Base-by-base conservation (phyloP, 2,329 filamentous ascomycete species). In the Parastagonospora avenae region DNA sequence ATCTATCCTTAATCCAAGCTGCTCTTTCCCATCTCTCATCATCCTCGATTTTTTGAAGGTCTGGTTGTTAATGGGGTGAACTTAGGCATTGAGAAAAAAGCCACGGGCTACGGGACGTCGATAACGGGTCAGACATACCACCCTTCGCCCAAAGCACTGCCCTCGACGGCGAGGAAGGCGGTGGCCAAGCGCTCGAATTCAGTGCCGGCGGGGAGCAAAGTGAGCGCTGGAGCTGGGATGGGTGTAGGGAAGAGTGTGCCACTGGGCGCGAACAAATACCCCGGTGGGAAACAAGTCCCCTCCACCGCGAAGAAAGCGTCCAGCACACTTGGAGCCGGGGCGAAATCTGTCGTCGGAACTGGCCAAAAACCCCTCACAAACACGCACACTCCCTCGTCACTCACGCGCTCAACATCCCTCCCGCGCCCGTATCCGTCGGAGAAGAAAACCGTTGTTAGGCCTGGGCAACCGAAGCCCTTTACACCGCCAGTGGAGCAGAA, bases 121-220 rank as follows among this genome's bases (percentile, higher is more conserved):
- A 67, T 73, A 40, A 55, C 62, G 4, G 69, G 69, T 6, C 66
- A 72, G 53, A 56, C 55, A 4, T 67, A 70, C 51, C 46, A 66
- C 35, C 46, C 65, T 2, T 57, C 60, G 6, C 56, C 61, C 11
- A 68, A 70, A 51, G 57, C 69, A 1, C 59, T 70, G 7, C 66
- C 65, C 0, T 66, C 66, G 1, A 67, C 66, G 31, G 66, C 68
- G 2, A 63, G 62, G 15, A 71, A 70, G 30, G 60, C 69, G 7
- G 66, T 52, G 2, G 40, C 64, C 15, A 70, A 70, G 48, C 67
- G 70, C 14, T 72, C 68, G 2, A 67, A 70, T 48, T 72, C 68
- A 4, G 59, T 59, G 9, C 71, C 71, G 11, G 65, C 69, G 10
- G 56, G 59, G 4, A 62, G 52, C 14, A 64, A 61, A 33, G 53